Evolutionary conservation across 352 stramenopile genomes (phyloP), one percentile per base, ranked within the genome.

Genomic region (Phytophthora niederhauseri): DNA sequence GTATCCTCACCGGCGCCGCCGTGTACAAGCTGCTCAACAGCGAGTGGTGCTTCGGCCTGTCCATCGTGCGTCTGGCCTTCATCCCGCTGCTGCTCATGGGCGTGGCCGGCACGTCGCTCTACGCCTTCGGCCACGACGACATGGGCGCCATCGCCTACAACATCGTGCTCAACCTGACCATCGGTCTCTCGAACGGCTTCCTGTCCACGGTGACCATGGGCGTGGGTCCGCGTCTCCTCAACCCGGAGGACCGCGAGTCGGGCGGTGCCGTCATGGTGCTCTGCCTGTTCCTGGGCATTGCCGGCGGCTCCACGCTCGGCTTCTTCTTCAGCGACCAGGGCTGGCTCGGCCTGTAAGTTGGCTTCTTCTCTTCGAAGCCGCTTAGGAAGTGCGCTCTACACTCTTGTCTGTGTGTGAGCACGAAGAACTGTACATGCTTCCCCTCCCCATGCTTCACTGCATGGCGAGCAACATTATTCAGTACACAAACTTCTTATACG

Each of bases 131-230:
- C 24, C 51, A 66, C 22, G 51, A 75, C 51, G 57, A 75, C 50
- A 61, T 76, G 26, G 38, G 58, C 1, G 61, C 69, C 54, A 73
- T 86, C 41, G 46, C 57, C 2, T 84, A 82, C 68, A 80, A 85
- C 60, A 72, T 81, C 45, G 24, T 75, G 9, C 66, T 91, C 53
- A 90, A 84, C 70, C 75, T 85, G 5, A 9, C 71, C 43, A 80
- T 92, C 45, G 77, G 81, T 20, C 24, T 92, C 9, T 70, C 77
- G 24, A 88, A 84, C 19, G 81, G 82, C 9, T 60, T 92, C 36
- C 59, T 91, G 38, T 85, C 69, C 11, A 92, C 82, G 7, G 76
- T 92, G 30, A 92, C 84, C 2, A 90, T 90, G 76, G 79, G 82
- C 19, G 65, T 79, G 6, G 82, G 72, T 2, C 81, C 82, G 8